Evolutionary conservation across 352 stramenopile genomes (phyloP), one percentile per base, ranked within the genome.

Genomic region (Pythium dissotocum): DNA sequence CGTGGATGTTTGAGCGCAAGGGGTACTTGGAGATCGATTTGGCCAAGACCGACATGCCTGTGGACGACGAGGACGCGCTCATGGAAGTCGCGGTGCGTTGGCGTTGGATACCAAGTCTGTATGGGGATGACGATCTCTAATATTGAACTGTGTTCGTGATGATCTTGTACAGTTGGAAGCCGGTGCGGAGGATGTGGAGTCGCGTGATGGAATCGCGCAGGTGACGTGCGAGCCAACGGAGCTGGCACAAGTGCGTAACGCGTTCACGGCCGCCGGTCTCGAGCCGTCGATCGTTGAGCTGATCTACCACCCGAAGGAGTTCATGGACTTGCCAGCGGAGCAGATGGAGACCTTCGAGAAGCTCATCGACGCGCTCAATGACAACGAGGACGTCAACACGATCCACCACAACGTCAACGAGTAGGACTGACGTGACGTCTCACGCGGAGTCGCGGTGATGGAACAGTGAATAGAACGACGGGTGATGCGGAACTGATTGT

Each of bases 1-100:
- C 85, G 7, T 94, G 87, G 87, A 93, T 92, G 84, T 94, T 92
- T 58, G 83, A 93, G 63, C 83, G 74, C 73, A 94, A 94, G 70
- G 87, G 87, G 12, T 94, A 93, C 69, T 69, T 94, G 30, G 84
- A 94, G 77, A 85, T 94, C 40, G 69, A 72, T 30, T 30, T 72
- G n/a, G 56, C 75, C 6, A 72, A 78, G 65, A 68, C 66, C 16
- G 28, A 63, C 14, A 64, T 51, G 30, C 64, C 69, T 13, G 24
- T 89, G 3, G 83, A 94, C 54, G 84, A 94, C 61, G 63, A 70
- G 9, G 84, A 94, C 65, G 73, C 67, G 36, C 66, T 94, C 26
- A 91, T 94, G 79, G 80, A 93, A 40, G 76, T 92, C 44, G 81
- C 80, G 65, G 86, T 94, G 65, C n/a, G 76, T 68, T 59, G 30